These are phyloP conservation scores for Aspergillus sp. DNA, from an alignment of 2,329 filamentous ascomycete genomes.

Conservation along the genomic window DNA sequence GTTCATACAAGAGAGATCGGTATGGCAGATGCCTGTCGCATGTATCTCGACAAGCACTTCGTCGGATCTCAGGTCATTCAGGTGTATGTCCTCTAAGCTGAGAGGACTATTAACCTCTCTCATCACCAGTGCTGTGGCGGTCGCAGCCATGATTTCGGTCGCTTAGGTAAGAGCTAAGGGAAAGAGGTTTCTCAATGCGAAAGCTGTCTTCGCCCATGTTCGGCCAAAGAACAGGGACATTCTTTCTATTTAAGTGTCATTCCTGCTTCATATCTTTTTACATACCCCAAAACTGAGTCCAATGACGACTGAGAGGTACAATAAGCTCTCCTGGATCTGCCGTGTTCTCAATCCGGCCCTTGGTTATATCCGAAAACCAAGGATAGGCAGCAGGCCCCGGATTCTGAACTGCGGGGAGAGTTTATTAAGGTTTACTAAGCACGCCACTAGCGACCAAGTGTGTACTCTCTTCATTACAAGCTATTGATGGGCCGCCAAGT, in stretches of 20 bases:
- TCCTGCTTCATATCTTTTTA: not conserved
- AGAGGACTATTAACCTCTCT: slow-evolving; percentile 11
- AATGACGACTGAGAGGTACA: not conserved
- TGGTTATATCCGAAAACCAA: not conserved
- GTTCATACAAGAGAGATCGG: slow-evolving; percentile 34
- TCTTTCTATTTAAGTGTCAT: not conserved
- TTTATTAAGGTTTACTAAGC: not conserved
- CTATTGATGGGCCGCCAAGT: too few species aligned
- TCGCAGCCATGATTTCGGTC: slow-evolving; percentile 6
- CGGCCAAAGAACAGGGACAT: not conserved
- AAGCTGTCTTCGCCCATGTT: not conserved
- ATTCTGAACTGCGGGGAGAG: not conserved
- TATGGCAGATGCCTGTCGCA: slow-evolving; percentile 39
- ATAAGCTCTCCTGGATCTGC: not conserved
- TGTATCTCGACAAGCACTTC: slow-evolving; percentile 39
- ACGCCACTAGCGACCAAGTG: not conserved
- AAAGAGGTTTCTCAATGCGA: not conserved
- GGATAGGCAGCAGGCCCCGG: not conserved
- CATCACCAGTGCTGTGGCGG: slow-evolving; percentile 8
- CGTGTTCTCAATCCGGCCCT: not conserved
- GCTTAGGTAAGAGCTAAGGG: not conserved
- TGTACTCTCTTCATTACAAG: too few species aligned
- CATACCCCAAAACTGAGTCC: not conserved
- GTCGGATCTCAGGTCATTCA: slow-evolving; percentile 9
- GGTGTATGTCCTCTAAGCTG: slow-evolving; percentile 5